A percentile compares a stretch with the other conserved stretches of the same genome.
phyloP scores from a whole-genome alignment of 2,329 filamentous ascomycete species.

The Trichoderma sp. region DNA sequence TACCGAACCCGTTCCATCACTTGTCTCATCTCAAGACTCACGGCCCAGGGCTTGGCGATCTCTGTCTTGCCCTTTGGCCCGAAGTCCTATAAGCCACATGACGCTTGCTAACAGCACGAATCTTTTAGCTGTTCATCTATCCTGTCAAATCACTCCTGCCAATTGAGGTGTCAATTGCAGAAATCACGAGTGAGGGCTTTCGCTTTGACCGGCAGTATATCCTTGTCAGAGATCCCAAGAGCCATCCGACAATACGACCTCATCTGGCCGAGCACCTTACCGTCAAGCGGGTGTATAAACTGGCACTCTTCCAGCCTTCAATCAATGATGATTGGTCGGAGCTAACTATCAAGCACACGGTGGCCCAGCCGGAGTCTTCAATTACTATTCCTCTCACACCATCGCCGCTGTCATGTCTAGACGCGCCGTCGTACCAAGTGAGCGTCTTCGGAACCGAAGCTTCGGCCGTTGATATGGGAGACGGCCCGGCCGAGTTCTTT shows the following conservation, averaged over 20 bases:
- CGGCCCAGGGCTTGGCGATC: background rate
- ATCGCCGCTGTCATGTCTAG: constrained; percentile 20
- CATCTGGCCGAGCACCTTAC: constrained; percentile 24
- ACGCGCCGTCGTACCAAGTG: constrained; percentile 22
- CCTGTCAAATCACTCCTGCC: constrained; percentile 25
- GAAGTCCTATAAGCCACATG: background rate
- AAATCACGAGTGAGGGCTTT: constrained; percentile 24
- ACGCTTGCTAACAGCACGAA: background rate
- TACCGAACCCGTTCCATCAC: constrained; percentile 8
- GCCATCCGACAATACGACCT: background rate
- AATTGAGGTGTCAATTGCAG: constrained; percentile 23
- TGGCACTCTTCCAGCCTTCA: constrained; percentile 24
- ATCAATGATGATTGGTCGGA: constrained; percentile 25
- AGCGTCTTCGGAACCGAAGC: constrained; percentile 25
- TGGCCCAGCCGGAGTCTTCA: constrained; percentile 18
- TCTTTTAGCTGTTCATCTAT: constrained; percentile 24
- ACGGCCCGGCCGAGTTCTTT: constrained; percentile 23
- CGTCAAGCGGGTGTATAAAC: constrained; percentile 22
- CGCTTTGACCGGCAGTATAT: constrained; percentile 26
- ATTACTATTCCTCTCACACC: constrained; percentile 25
- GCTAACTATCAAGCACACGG: constrained; percentile 22
- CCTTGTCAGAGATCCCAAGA: constrained; percentile 21
- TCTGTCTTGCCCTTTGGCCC: background rate
- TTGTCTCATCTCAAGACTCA: background rate
- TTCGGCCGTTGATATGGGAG: constrained; percentile 23